Base-by-base conservation (phyloP, 1,284 basidiomycete genomes). In the Fistulinella staudtii region DNA sequence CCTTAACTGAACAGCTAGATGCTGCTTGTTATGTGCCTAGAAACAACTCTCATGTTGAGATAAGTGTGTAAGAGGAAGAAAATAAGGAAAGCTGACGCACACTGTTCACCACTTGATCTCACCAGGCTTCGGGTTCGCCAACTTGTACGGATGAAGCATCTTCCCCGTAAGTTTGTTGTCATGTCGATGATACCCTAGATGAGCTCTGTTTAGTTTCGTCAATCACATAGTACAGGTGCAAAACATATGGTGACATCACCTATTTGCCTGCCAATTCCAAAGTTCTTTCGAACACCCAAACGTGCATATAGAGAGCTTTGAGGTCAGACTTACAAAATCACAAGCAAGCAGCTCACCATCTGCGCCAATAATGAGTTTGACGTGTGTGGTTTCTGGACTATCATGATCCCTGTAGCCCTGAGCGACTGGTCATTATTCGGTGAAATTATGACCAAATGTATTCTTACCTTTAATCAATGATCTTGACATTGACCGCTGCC, bases 111-210 rank as follows among this genome's bases (percentile, higher is more conserved):
- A 91, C 23, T 88, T 79, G 22, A 85, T 71, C 10, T 67, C 64
- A n/a, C n/a, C n/a, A n/a, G n/a, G n/a, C 20, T 79, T 68, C 6
- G 34, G 34, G 10, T 22, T 6, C 14, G 14, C 1, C 14, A 35
- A n/a, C 7, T 35, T 14, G 14, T 5, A 92, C 1, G 89, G 89
- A 35, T 73, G 54, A 35, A 91, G 70, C 2, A 81, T 77, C 55
- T 76, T 79, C 20, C 21, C 23, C 34, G 21, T 13, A 21, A 35
- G 21, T 21, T 35, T 0, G 81, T 81, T 11, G 78, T 57, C 49
- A 82, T 72, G 62, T 89, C 85, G 17, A 88, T 66, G 9, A 88
- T 85, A 15, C 85, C 86, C 86, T 85, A 89, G 25, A 86, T 75
- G 47, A 75, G 82, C 46, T 88, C 79, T 66, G 46, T 28, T 18